Base-by-base conservation (phyloP, 1,284 basidiomycete genomes). In the Pulchroboletus neoregius region DNA sequence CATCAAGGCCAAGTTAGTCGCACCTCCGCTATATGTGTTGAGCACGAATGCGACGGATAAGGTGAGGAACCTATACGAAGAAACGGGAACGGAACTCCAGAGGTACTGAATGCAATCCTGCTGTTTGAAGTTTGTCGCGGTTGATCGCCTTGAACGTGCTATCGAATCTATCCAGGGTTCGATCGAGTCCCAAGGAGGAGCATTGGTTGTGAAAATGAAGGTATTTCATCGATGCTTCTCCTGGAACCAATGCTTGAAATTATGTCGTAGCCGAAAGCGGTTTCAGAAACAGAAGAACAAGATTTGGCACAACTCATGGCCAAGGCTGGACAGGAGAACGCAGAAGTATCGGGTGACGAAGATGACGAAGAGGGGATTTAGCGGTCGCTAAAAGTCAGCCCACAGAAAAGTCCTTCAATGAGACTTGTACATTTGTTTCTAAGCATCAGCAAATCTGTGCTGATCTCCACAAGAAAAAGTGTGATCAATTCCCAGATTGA, bases 31-130 rank as follows among this genome's bases (percentile, higher is more conserved):
- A 41, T 99, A 99, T 61, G 95, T 99, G 36, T 76, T 99, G 53
- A 91, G 90, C 58, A 95, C 92, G 35, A 97, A 97, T 59, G 90
- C 92, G 15, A 98, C 95, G 6, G 95, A 99, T 71, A 99, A 99
- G 80, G 85, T 84, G 22, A 35, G 36, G 15, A 4, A 5, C 38
- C 24, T 31, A 47, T 40, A 20, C 27, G 7, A 11, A 22, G 7
- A 15, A 7, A 24, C 5, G 20, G 15, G 15, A 10, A 32, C 9
- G n/a, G 5, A 24, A 6, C 13, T 3, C 8, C 30, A 18, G 16
- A 20, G 11, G n/a, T 0, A 24, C 45, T 45, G n/a, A 53, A 10
- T 27, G 2, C 15, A 20, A 20, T 6, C 30, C 43, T 5, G 2
- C 44, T 6, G 26, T 20, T 31, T n/a, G n/a, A n/a, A 87, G 83